Evolutionary conservation across 257 asterid species (phyloP).

Genomic region (Petunia axillaris): DNA sequence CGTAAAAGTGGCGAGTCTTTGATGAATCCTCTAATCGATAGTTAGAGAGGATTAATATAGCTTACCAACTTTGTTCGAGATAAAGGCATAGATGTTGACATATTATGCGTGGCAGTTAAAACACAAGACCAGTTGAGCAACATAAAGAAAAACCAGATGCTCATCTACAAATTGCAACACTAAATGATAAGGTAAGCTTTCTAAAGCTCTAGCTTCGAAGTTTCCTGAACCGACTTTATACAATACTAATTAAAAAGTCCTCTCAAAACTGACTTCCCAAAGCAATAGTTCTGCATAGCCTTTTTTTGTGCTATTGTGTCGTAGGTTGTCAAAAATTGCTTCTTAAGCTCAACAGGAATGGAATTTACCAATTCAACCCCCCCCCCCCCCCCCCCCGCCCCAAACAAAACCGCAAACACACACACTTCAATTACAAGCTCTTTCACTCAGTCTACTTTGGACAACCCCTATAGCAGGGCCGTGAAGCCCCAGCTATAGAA

Average conservation of each 20-base stretch:
- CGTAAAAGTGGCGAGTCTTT: not conserved
- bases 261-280: constrained; percentile 15
- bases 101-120: constrained; percentile 14
- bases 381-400: not conserved
- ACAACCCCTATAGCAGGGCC: not conserved
- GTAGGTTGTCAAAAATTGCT: constrained; percentile 17
- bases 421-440: not conserved
- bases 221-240: not conserved
- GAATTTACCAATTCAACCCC: constrained; percentile 18
- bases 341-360: not conserved
- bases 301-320: not conserved
- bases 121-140: constrained; percentile 27
- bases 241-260: not conserved
- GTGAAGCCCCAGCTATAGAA: not conserved
- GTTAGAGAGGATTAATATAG: not conserved
- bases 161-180: not conserved
- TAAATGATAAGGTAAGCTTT: constrained; percentile 7
- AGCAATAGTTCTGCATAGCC: not conserved
- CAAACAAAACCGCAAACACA: no score
- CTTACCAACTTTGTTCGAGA: not conserved
- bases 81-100: constrained; percentile 8
- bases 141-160: constrained; percentile 9
- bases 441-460: not conserved
- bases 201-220: constrained; percentile 3
- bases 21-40: not conserved